Conservation (phyloP, 306 rosid species). For the Cercis canadensis region DNA sequence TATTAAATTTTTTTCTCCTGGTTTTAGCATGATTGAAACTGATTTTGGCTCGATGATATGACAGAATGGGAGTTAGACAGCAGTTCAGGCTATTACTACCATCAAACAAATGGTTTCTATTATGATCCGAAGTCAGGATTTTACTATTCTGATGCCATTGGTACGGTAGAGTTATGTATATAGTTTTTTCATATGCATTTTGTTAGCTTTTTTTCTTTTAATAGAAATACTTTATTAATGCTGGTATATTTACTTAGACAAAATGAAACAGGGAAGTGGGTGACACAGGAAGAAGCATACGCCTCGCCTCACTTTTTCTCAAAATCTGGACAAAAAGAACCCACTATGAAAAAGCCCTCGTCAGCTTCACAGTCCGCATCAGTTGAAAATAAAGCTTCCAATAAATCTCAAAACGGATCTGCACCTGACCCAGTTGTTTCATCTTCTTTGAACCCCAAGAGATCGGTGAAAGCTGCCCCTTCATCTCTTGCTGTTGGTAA, state of each 20-base stretch:
- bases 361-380: conserved; percentile 51
- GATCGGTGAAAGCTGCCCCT: conserved; percentile 72
- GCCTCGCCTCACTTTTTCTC: conserved; percentile 72
- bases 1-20: conserved; percentile 35
- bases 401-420: conserved; percentile 49
- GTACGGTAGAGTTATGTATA: conserved; percentile 45
- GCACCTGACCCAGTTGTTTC: conserved; percentile 74
- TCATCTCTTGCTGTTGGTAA: conserved; percentile 83
- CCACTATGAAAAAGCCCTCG: conserved; percentile 48
- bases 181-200: conserved; percentile 3
- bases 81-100: conserved; percentile 81
- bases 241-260: conserved; percentile 41
- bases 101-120: conserved; percentile 80
- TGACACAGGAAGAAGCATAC: conserved; percentile 91
- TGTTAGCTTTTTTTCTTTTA: background rate
- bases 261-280: conserved; percentile 87
- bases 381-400: conserved; percentile 48
- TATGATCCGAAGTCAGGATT: conserved; percentile 87
- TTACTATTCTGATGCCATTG: conserved; percentile 85
- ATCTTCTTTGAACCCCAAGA: conserved; percentile 64
- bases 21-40: conserved; percentile 41
- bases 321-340: conserved; percentile 49
- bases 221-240: conserved; percentile 19
- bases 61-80: conserved; percentile 90
- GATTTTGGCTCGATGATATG: conserved; percentile 57